phyloP scores from a whole-genome alignment of 2,329 filamentous ascomycete genomes.

The Aspergillus eucalypticola region DNA sequence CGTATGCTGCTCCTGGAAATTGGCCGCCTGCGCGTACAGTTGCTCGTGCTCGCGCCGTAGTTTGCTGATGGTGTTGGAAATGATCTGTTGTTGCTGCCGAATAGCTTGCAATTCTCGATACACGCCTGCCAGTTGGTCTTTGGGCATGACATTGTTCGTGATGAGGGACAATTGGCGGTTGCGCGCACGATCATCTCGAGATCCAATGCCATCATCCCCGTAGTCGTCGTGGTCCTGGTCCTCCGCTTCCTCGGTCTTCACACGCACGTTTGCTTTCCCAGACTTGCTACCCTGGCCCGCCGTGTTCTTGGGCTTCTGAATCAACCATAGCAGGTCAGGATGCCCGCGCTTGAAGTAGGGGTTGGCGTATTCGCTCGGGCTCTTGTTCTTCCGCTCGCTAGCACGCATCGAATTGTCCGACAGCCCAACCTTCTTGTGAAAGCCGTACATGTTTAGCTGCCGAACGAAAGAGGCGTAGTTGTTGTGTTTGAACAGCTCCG shows the following conservation, averaged over 20 bases:
- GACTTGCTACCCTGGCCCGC: slow-evolving; percentile 56
- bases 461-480: slow-evolving; percentile 77
- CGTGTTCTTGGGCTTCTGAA: slow-evolving; percentile 87
- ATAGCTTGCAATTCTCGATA: slow-evolving; percentile 79
- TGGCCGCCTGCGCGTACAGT: slow-evolving; percentile 81
- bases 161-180: slow-evolving; percentile 47
- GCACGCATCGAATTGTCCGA: slow-evolving; percentile 98
- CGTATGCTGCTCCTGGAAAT: slow-evolving; percentile 88
- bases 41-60: slow-evolving; percentile 84
- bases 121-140: slow-evolving; percentile 75
- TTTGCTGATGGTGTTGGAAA: slow-evolving; percentile 76
- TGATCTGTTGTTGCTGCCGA: slow-evolving; percentile 81
- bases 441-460: slow-evolving; percentile 67
- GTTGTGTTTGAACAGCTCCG: slow-evolving; percentile 76
- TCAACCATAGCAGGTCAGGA: slow-evolving; percentile 90
- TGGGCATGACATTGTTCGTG: slow-evolving; percentile 50
- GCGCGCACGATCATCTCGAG: slow-evolving; percentile 38
- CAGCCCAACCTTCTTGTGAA: slow-evolving; percentile 73
- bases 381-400: slow-evolving; percentile 95
- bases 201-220: slow-evolving; percentile 41
- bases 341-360: slow-evolving; percentile 93
- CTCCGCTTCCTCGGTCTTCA: slow-evolving; percentile 60
- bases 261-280: slow-evolving; percentile 42
- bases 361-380: slow-evolving; percentile 96
- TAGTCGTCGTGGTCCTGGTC: slow-evolving; percentile 65